phyloP scores from a whole-genome alignment of 2,329 filamentous ascomycete genomes.

The Cryphonectria nitschkei region DNA sequence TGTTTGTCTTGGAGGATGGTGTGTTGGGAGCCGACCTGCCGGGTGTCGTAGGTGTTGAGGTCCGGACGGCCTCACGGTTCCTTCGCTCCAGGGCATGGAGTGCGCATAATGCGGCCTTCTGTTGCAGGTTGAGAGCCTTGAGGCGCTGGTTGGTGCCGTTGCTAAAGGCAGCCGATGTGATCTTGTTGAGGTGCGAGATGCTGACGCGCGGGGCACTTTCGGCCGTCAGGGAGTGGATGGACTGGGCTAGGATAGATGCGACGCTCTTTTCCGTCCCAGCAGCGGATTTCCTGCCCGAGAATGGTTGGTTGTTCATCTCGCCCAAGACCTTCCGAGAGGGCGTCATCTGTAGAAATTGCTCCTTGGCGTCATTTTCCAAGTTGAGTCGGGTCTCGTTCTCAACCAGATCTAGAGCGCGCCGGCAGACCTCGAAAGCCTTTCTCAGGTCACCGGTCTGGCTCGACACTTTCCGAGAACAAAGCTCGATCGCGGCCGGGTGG shows the following conservation, averaged over 20 bases:
- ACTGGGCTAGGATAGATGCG: slow-evolving; percentile 53
- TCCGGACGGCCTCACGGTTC: slow-evolving; percentile 56
- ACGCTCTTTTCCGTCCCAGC: slow-evolving; percentile 43
- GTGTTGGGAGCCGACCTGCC: slow-evolving; percentile 41
- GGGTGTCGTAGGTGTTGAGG: slow-evolving; percentile 39
- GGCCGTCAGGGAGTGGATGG: slow-evolving; percentile 66
- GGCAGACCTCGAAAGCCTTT: slow-evolving; percentile 93
- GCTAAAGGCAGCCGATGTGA: slow-evolving; percentile 87
- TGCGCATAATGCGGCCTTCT: slow-evolving; percentile 92
- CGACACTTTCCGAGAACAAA: slow-evolving; percentile 93
- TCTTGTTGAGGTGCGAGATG: slow-evolving; percentile 88
- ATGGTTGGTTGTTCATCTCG: slow-evolving; percentile 79
- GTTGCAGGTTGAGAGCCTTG: slow-evolving; percentile 87
- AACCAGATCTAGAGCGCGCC: slow-evolving; percentile 84
- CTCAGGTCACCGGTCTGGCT: slow-evolving; percentile 92
- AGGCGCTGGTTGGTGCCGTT: slow-evolving; percentile 86
- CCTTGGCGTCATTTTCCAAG: slow-evolving; percentile 65
- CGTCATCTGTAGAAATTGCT: slow-evolving; percentile 60
- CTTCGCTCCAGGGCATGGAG: slow-evolving; percentile 84
- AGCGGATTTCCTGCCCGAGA: slow-evolving; percentile 43
- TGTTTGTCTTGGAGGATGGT: slow-evolving; percentile 61
- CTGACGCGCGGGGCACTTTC: slow-evolving; percentile 85
- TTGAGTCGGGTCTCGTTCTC: slow-evolving; percentile 81
- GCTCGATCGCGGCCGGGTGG: slow-evolving; percentile 89
- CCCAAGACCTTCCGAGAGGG: slow-evolving; percentile 77